Evolutionary conservation across 2,329 filamentous ascomycete genomes (phyloP), one percentile per base, ranked within the genome.

Genomic region (Alternaria triticina): DNA sequence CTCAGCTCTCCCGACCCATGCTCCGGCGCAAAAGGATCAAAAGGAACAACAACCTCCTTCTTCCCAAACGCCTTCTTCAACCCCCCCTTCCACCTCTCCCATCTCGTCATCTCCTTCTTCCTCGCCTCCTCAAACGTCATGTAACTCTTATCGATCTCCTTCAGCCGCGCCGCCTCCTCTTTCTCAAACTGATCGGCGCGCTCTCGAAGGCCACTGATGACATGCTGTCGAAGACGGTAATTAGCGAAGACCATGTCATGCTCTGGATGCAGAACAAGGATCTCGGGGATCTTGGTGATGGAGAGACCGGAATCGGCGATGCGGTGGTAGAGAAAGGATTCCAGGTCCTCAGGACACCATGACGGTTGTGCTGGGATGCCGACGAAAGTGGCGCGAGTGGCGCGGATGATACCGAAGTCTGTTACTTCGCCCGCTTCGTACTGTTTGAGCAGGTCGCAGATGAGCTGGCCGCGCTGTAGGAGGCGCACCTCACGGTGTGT

Each of bases 381-480:
- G 1, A 72, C 52, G n/a, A 52, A 66, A 1, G 62, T 59, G 8
- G 59, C 64, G 10, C 70, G 67, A 3, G 70, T 45, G 2, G 56
- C 54, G 22, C 65, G 65, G 20, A 71, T 28, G 27, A 70, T 54
- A 11, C 60, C 63, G 12, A 57, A 70, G 40, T 72, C 68, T 1
- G 45, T 64, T 10, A 71, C 12, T 8, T 40, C 11, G 12, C 51
- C 57, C 5, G 36, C 23, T 3, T 70, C 45, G 25, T 57, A 65
- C 6, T 51, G 47, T 4, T 52, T 15, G 11, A 64, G 45, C 0
- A 71, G 46, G 1, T 55, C n/a, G 20, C 62, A 47, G 15, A 70
- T 36, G 8, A 69, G 17, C 2, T 60, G 33, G 2, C 54, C 67
- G 33, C 65, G 61, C n/a, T 64, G 49, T 1, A 73, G 49, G 2